A percentile compares a stretch with the other conserved stretches of the same genome.
Evolutionary conservation across 768 basidiomycete species (phyloP).

Genomic region (Rhizopogon rudus): DNA sequence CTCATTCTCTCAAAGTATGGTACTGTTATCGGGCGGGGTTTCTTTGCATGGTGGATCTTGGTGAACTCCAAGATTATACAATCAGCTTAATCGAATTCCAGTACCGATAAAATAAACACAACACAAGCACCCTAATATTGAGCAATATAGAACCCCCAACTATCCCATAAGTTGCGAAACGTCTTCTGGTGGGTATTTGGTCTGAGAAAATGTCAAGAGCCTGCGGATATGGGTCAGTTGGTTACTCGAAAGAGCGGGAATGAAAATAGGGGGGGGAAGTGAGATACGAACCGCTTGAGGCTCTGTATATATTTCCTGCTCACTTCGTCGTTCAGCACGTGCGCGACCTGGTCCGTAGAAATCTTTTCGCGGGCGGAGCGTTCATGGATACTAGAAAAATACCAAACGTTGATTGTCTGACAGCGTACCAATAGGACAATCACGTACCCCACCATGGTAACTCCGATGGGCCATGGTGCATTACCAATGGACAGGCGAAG

Average conservation of each 20-base stretch:
- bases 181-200: conserved; percentile 92
- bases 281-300: conserved; percentile 72
- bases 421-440: not conserved
- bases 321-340: conserved; percentile 98
- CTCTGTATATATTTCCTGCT: conserved; percentile 99
- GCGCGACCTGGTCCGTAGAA: conserved; percentile 93
- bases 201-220: conserved; percentile 91
- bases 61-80: not conserved
- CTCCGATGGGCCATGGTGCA: conserved; percentile 99
- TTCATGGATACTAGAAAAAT: conserved; percentile 77
- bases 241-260: not conserved
- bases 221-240: conserved; percentile 35
- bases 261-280: not conserved
- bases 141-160: not conserved
- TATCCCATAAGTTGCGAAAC: conserved; percentile 91
- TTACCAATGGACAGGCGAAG: conserved; percentile 96
- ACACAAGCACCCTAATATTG: not conserved
- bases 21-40: too few relatives aligned
- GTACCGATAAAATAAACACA: conserved; percentile 1
- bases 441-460: conserved; percentile 96
- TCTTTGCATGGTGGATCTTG: too few relatives aligned
- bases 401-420: not conserved
- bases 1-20: too few relatives aligned
- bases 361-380: conserved; percentile 98
- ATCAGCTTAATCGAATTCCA: conserved; percentile 5